A percentile compares a stretch with the other conserved stretches of the same genome.
phyloP scores from a whole-genome alignment of 1,139 yeast genomes.

The Candida freyschussii region DNA sequence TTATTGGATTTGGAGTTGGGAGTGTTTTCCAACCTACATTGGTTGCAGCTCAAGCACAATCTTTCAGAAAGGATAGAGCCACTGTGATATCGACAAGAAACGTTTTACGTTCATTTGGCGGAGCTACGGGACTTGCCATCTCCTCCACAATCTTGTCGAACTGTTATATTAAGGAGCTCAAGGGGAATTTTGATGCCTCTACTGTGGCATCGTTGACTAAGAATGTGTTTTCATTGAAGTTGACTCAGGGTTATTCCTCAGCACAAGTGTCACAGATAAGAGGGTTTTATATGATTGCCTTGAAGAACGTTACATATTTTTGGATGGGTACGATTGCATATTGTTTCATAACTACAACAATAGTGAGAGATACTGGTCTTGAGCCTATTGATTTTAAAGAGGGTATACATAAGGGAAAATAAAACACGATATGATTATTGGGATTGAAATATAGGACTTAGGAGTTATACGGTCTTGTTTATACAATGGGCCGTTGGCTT shows the following conservation, averaged over 20 bases:
- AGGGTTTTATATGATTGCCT: slow-evolving; percentile 3
- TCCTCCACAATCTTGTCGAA: slow-evolving; percentile 36
- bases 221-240: slow-evolving; percentile 2
- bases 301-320: slow-evolving; percentile 4
- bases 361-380: slow-evolving; percentile 5
- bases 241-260: background rate
- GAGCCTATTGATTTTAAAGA: slow-evolving; percentile 6
- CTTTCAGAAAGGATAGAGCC: slow-evolving; percentile 45
- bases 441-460: too few relatives aligned
- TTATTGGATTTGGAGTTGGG: slow-evolving; percentile 49
- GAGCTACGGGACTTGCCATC: slow-evolving; percentile 48
- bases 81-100: slow-evolving; percentile 51
- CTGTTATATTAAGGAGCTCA: slow-evolving; percentile 27
- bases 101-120: slow-evolving; percentile 48
- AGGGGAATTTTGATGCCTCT: background rate
- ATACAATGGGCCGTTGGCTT: too few relatives aligned
- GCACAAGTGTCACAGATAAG: too few relatives aligned
- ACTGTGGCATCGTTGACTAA: slow-evolving; percentile 15
- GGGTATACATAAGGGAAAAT: too few relatives aligned
- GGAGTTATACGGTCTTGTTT: too few relatives aligned
- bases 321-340: slow-evolving; percentile 4
- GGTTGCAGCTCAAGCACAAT: slow-evolving; percentile 50
- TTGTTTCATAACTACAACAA: slow-evolving; percentile 3
- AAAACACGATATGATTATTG: too few relatives aligned
- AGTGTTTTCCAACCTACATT: slow-evolving; percentile 49